These are phyloP conservation scores for Penicillium mononematosum DNA, from an alignment of 495 filamentous ascomycete species.

Conservation along the genomic window DNA sequence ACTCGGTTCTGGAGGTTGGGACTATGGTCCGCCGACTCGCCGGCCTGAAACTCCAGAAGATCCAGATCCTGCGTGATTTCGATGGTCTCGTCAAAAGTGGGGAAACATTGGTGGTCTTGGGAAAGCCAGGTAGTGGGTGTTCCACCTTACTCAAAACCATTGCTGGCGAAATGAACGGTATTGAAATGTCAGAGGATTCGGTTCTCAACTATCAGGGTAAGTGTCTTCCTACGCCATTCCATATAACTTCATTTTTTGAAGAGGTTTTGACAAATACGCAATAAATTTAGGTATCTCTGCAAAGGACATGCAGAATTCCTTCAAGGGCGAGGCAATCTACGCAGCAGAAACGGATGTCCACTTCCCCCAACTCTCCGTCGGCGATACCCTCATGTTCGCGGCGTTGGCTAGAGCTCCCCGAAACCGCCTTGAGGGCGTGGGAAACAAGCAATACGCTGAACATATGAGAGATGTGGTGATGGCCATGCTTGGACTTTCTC, in stretches of 20 bases:
- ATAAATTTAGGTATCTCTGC: constrained; percentile 30
- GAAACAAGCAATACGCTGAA: constrained; percentile 41
- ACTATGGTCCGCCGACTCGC: not conserved
- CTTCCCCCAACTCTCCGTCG: constrained; percentile 59
- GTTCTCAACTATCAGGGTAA: constrained; percentile 66
- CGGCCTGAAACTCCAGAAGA: constrained; percentile 27
- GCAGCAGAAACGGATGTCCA: constrained; percentile 46
- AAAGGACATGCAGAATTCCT: constrained; percentile 48
- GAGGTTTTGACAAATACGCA: not conserved
- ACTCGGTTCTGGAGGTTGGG: not conserved
- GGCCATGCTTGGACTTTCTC: constrained; percentile 53
- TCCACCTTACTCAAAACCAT: constrained; percentile 67
- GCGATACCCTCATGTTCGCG: constrained; percentile 59
- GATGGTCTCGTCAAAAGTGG: constrained; percentile 63
- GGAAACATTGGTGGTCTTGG: constrained; percentile 72
- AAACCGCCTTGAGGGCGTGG: constrained; percentile 41
- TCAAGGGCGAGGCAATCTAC: constrained; percentile 53
- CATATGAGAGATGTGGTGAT: constrained; percentile 55
- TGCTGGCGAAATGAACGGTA: constrained; percentile 63
- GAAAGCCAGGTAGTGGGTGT: constrained; percentile 62
- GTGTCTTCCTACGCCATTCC: not conserved
- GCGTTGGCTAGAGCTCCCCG: constrained; percentile 43
- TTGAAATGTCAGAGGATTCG: constrained; percentile 52
- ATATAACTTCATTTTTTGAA: not conserved
- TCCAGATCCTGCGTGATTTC: constrained; percentile 64